These are phyloP conservation scores for Taiozyma onychis DNA, from an alignment of 1,139 yeast species.

Conservation along the genomic window DNA sequence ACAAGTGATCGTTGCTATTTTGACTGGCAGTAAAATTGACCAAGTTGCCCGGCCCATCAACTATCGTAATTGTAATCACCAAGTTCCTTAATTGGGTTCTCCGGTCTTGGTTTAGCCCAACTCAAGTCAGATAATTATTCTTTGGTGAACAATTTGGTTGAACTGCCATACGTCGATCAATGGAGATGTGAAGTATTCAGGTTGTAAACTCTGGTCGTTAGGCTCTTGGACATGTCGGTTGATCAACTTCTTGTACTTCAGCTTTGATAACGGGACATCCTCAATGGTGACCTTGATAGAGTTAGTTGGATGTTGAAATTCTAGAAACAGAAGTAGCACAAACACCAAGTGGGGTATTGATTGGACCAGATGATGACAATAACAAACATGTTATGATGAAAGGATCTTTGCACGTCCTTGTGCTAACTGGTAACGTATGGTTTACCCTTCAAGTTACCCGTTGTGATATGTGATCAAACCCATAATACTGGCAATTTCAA, in stretches of 20 bases:
- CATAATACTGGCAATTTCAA: constrained; percentile 99
- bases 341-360: constrained; percentile 98
- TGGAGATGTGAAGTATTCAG: constrained; percentile 37
- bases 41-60: constrained; percentile 71
- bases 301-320: constrained; percentile 26
- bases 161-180: constrained; percentile 18
- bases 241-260: constrained; percentile 53
- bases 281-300: constrained; percentile 48
- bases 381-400: constrained; percentile 67
- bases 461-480: constrained; percentile 92
- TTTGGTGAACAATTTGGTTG: constrained; percentile 21
- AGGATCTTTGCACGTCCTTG: constrained; percentile 90
- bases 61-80: constrained; percentile 63
- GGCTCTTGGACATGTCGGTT: constrained; percentile 42
- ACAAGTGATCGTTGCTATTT: constrained; percentile 28
- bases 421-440: constrained; percentile 91
- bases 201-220: constrained; percentile 43
- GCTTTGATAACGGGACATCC: constrained; percentile 74
- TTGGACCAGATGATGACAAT: constrained; percentile 97
- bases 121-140: constrained; percentile 35
- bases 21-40: constrained; percentile 44
- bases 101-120: constrained; percentile 49
- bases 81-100: constrained; percentile 39
- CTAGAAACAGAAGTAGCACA: constrained; percentile 85
- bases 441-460: constrained; percentile 82